phyloP scores from a whole-genome alignment of 257 asterid species.

The Paulownia fortunei region DNA sequence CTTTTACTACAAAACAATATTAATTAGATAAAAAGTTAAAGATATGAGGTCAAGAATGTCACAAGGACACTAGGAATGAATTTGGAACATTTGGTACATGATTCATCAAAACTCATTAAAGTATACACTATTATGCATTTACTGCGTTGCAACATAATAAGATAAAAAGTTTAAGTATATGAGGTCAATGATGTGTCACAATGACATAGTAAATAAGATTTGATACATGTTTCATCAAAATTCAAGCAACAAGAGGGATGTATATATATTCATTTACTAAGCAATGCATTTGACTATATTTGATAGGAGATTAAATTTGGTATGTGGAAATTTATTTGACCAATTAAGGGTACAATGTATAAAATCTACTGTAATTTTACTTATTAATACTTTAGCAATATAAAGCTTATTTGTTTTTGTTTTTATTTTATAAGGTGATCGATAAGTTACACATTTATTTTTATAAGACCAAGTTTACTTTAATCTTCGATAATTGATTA shows the following conservation, averaged over 20 bases:
- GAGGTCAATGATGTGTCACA: background rate
- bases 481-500: too few relatives aligned
- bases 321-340: background rate
- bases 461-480: too few relatives aligned
- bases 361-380: background rate
- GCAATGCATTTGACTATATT: too few relatives aligned
- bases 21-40: too few relatives aligned
- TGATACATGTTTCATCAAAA: too few relatives aligned
- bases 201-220: background rate
- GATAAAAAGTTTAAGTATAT: background rate
- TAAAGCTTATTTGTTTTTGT: background rate
- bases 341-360: background rate
- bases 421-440: background rate
- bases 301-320: background rate
- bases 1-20: too few relatives aligned
- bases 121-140: too few relatives aligned
- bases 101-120: background rate
- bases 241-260: too few relatives aligned
- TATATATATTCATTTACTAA: too few relatives aligned
- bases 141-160: background rate
- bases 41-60: too few relatives aligned
- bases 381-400: background rate
- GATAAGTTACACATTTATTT: background rate
- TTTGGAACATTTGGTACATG: background rate
- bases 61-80: too few relatives aligned